phyloP scores from a whole-genome alignment of 2,329 filamentous ascomycete species.

The Monascus ruber region DNA sequence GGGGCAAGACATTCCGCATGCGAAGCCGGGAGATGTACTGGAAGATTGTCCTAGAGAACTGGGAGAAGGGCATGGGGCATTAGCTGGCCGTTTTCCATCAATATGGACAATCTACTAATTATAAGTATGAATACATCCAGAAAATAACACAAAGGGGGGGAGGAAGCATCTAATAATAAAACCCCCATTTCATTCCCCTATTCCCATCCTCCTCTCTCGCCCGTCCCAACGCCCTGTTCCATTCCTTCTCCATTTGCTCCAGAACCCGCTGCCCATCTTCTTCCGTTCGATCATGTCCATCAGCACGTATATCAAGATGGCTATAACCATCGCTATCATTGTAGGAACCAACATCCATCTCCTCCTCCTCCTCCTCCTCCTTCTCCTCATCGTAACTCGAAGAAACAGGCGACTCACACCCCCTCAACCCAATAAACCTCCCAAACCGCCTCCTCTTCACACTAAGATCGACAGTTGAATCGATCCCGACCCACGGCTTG shows the following conservation, averaged over 20 bases:
- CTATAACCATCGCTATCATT: not conserved
- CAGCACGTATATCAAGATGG: too few species aligned
- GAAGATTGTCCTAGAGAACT: conserved; percentile 23
- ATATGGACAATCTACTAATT: not conserved
- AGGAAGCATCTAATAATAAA: not conserved
- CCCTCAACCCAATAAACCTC: conserved; percentile 31
- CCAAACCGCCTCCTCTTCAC: conserved; percentile 32
- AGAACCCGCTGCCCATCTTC: conserved; percentile 8
- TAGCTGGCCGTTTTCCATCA: conserved; percentile 2
- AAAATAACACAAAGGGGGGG: too few species aligned
- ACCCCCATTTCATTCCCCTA: conserved; percentile 8
- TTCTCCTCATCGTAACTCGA: conserved; percentile 2
- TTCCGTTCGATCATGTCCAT: not conserved
- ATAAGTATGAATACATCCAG: not conserved
- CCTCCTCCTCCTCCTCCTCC: not conserved
- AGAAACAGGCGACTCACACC: conserved; percentile 19
- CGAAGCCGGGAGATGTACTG: conserved; percentile 27
- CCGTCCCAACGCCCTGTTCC: conserved; percentile 15
- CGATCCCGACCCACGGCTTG: conserved; percentile 19
- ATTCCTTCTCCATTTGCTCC: conserved; percentile 16
- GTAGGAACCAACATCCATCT: not conserved
- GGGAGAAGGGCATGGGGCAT: conserved; percentile 22
- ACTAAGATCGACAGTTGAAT: conserved; percentile 17
- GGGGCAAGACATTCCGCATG: conserved; percentile 24
- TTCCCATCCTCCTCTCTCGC: conserved; percentile 14